Evolutionary conservation across 2,329 filamentous ascomycete genomes (phyloP).

Genomic region (Didymella arachidicola): DNA sequence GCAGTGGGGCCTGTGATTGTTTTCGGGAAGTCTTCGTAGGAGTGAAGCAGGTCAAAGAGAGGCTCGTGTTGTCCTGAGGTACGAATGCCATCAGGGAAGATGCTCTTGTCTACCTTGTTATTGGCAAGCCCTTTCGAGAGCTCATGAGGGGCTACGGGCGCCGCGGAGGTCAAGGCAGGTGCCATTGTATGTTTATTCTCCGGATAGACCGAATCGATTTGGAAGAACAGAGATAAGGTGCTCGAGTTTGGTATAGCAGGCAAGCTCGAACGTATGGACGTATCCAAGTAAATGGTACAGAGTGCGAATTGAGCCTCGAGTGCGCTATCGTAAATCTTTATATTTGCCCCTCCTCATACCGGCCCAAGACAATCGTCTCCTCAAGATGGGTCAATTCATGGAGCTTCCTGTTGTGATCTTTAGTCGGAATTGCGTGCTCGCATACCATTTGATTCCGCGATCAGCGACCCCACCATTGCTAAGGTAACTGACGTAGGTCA

Average conservation of each 20-base stretch:
- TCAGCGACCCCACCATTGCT: constrained; percentile 21
- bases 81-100: constrained; percentile 72
- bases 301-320: neutral
- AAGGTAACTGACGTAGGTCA: constrained; percentile 19
- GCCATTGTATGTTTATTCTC: constrained; percentile 41
- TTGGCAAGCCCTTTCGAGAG: constrained; percentile 38
- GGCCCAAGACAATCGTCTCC: constrained; percentile 23
- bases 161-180: constrained; percentile 50
- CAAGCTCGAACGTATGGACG: constrained; percentile 1
- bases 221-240: neutral
- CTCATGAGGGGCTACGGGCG: constrained; percentile 50
- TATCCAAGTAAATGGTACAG: constrained; percentile 9
- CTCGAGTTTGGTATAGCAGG: neutral
- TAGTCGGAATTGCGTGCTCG: constrained; percentile 45
- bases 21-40: constrained; percentile 75
- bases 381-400: constrained; percentile 25
- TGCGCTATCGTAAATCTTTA: constrained; percentile 23
- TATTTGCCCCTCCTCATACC: constrained; percentile 24
- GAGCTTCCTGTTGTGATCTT: constrained; percentile 36
- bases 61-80: constrained; percentile 78
- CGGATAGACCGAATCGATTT: neutral
- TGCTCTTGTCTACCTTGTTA: constrained; percentile 51
- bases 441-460: constrained; percentile 23
- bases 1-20: constrained; percentile 75
- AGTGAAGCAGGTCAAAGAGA: constrained; percentile 68